Evolutionary conservation across 1,284 basidiomycete species (phyloP).

Genomic region (Fistulinella staudtii): DNA sequence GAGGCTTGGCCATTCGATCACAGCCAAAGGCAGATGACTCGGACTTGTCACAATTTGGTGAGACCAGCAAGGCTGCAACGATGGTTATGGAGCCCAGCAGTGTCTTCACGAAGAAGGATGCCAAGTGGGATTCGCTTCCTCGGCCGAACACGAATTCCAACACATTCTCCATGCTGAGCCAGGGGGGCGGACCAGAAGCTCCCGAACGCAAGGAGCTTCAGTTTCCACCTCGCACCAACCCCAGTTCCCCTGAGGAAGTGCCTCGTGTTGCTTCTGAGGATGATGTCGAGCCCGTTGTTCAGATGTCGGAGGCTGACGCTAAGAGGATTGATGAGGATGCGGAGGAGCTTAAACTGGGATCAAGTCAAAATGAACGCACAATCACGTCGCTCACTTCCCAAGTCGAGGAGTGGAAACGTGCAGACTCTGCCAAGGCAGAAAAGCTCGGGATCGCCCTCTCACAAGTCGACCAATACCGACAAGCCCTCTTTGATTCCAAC

Average conservation of each 20-base stretch:
- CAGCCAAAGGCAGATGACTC: constrained; percentile 83
- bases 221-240: constrained; percentile 48
- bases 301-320: constrained; percentile 71
- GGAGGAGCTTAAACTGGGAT: too few relatives aligned
- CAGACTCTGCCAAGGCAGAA: neutral
- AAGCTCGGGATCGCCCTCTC: neutral
- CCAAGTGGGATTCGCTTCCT: constrained; percentile 69
- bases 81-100: constrained; percentile 78
- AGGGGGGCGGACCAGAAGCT: constrained; percentile 47
- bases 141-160: constrained; percentile 78
- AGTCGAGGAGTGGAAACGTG: constrained; percentile 2
- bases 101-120: constrained; percentile 72
- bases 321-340: constrained; percentile 78
- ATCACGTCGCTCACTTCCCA: neutral
- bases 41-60: constrained; percentile 85
- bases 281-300: constrained; percentile 43
- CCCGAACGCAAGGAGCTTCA: constrained; percentile 69
- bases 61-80: constrained; percentile 65
- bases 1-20: constrained; percentile 52
- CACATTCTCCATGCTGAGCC: constrained; percentile 83
- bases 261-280: constrained; percentile 52
- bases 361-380: neutral
- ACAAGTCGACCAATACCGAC: constrained; percentile 1
- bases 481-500: neutral
- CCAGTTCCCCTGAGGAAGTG: constrained; percentile 39